These are phyloP conservation scores for Falciphora oryzae DNA, from an alignment of 2,329 filamentous ascomycete species.

Conservation along the genomic window DNA sequence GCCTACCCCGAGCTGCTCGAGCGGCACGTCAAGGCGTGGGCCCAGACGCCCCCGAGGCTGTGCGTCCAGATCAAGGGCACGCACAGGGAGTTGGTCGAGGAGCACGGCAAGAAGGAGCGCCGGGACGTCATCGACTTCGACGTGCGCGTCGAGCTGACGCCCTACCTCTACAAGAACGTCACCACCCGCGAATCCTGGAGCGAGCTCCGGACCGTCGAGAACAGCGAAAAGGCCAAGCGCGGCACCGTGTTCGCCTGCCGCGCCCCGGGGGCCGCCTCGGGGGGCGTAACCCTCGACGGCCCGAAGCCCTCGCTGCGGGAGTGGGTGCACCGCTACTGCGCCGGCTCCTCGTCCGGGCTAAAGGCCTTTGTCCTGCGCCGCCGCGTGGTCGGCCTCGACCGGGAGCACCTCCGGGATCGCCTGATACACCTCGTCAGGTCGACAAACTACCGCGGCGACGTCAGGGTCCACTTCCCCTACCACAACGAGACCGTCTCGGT, in stretches of 20 bases:
- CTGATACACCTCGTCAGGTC: slow-evolving; percentile 52
- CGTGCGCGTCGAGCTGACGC: slow-evolving; percentile 52
- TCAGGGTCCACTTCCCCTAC: slow-evolving; percentile 54
- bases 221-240: slow-evolving; percentile 56
- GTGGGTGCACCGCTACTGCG: slow-evolving; percentile 66
- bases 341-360: slow-evolving; percentile 44
- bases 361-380: slow-evolving; percentile 50
- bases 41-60: slow-evolving; percentile 45
- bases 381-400: slow-evolving; percentile 55
- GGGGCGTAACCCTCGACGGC: slow-evolving; percentile 36
- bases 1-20: slow-evolving; percentile 9
- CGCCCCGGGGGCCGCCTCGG: slow-evolving; percentile 37
- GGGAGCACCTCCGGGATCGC: slow-evolving; percentile 41
- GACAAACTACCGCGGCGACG: slow-evolving; percentile 62
- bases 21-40: slow-evolving; percentile 23
- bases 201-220: slow-evolving; percentile 45
- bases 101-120: slow-evolving; percentile 40
- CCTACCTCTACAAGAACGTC: slow-evolving; percentile 46
- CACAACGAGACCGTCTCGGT: slow-evolving; percentile 52
- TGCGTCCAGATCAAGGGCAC: slow-evolving; percentile 47
- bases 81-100: slow-evolving; percentile 40
- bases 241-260: slow-evolving; percentile 53
- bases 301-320: slow-evolving; percentile 39
- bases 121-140: slow-evolving; percentile 52
- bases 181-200: slow-evolving; percentile 34